Base-by-base conservation (phyloP, 305 asterid genomes). In the Vinca major region DNA sequence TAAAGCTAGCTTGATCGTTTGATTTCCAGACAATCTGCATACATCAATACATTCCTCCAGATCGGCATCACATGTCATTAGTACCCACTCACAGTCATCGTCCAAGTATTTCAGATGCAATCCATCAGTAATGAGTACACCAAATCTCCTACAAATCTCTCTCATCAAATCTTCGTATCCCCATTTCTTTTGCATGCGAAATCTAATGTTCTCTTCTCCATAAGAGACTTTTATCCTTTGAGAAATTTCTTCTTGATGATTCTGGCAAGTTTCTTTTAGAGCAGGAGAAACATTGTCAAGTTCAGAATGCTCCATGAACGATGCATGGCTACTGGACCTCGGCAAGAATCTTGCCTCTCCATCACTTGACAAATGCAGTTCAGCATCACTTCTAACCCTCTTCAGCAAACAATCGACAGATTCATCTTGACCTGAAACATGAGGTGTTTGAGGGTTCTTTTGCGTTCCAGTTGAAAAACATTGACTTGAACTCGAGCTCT, bases 41-140 rank as follows among this genome's bases (percentile, higher is more conserved):
- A 89, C 83, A 39, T 87, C 91, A 2, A 93, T 63, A 65, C 98
- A 87, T 75, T 90, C 97, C 72, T 79, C 95, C 14, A 93, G 80
- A 82, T 93, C 98, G 19, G 90, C 98, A 48, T 90, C 95, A 16
- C 98, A 93, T 4, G 96, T 90, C 45, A 90, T 52, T 17, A 93
- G 65, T 19, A 93, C 95, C 97, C 98, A 93, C 62, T 93, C 98
- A 12, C 84, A 79, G 62, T 90, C 98, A 43, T 93, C 98, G n/a
- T 93, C 96, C 78, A 90, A 80, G 80, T 93, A 93, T 49, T 89
- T 90, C 77, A 93, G 86, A 73, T 79, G 86, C 73, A 80, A 82
- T 45, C 85, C 81, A 2, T 74, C 69, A 6, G 76, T 50, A 53
- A 78, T 81, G 65, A 77, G 85, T 67, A 89, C 78, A 26, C 96